Conservation (phyloP, 2,329 filamentous ascomycete genomes). For the Westerdykella sp. region DNA sequence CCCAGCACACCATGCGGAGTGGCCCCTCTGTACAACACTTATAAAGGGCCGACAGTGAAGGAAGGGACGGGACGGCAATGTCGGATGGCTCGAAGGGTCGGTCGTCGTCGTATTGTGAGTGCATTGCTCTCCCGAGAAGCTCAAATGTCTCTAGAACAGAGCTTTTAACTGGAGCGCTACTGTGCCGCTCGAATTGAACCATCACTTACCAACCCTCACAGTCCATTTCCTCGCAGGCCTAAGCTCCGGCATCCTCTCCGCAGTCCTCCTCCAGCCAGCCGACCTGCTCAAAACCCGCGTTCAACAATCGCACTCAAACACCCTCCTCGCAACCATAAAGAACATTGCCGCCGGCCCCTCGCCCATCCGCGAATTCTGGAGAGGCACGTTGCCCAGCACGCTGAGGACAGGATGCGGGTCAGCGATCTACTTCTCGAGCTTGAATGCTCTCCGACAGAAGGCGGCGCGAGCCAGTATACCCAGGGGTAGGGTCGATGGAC, state of each 20-base stretch:
- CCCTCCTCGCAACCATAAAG: slow-evolving; percentile 63
- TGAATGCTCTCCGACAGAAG: slow-evolving; percentile 75
- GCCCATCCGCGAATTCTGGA: slow-evolving; percentile 74
- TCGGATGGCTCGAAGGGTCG: slow-evolving; percentile 46
- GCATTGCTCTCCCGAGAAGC: neutral
- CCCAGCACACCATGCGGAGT: slow-evolving; percentile 2
- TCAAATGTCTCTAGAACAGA: neutral
- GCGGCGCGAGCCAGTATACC: slow-evolving; percentile 43
- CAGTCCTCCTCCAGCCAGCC: slow-evolving; percentile 85
- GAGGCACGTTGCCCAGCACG: slow-evolving; percentile 87
- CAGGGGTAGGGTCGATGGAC: slow-evolving; percentile 10
- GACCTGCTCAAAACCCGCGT: slow-evolving; percentile 95
- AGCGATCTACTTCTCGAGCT: slow-evolving; percentile 85
- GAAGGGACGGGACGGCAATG: slow-evolving; percentile 40
- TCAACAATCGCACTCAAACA: slow-evolving; percentile 70
- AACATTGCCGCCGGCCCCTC: slow-evolving; percentile 61
- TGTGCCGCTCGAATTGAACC: neutral
- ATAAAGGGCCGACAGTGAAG: neutral
- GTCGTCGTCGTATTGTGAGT: slow-evolving; percentile 47
- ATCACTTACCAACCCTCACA: slow-evolving; percentile 7
- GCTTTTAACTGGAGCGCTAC: neutral
- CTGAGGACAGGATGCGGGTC: slow-evolving; percentile 88
- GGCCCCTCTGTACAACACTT: neutral
- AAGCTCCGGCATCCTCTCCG: slow-evolving; percentile 77
- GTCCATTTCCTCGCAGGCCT: slow-evolving; percentile 85